Evolutionary conservation across 1,284 basidiomycete species (phyloP).

Genomic region (Cryptococcus neoformans): DNA sequence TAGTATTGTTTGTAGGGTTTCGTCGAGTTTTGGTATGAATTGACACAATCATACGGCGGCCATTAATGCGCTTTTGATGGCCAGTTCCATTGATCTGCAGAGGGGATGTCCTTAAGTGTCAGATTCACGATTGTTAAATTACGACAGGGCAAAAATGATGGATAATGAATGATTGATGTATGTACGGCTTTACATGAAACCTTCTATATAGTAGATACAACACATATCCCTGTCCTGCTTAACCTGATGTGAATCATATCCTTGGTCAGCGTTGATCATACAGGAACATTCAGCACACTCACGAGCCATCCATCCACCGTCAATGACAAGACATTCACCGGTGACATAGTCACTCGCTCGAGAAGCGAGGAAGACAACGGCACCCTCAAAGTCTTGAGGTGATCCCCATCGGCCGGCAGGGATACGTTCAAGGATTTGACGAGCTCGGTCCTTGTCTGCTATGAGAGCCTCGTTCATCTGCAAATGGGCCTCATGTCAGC

Average conservation of each 20-base stretch:
- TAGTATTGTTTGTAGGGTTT: no score
- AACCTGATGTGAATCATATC: no score
- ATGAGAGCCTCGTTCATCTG: slow-evolving; percentile 50
- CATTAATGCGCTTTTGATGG: no score
- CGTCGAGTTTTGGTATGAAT: no score
- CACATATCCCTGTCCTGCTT: no score
- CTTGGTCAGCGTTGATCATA: no score
- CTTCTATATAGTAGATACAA: no score
- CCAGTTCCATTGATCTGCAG: no score
- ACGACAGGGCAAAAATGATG: no score
- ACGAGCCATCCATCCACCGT: slow-evolving; percentile 51
- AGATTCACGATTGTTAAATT: no score
- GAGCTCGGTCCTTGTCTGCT: slow-evolving; percentile 52
- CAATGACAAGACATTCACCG: slow-evolving; percentile 62
- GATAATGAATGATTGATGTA: neutral
- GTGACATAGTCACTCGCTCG: slow-evolving; percentile 83
- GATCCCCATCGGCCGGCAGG: slow-evolving; percentile 88
- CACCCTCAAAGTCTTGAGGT: slow-evolving; percentile 85
- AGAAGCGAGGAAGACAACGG: slow-evolving; percentile 84
- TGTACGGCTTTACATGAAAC: neutral
- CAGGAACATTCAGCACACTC: neutral
- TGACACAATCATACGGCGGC: no score
- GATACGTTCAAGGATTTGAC: slow-evolving; percentile 89
- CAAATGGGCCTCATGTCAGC: neutral
- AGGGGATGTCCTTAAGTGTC: no score